Conservation (phyloP, 768 basidiomycete species). For the Mycena filopes region DNA sequence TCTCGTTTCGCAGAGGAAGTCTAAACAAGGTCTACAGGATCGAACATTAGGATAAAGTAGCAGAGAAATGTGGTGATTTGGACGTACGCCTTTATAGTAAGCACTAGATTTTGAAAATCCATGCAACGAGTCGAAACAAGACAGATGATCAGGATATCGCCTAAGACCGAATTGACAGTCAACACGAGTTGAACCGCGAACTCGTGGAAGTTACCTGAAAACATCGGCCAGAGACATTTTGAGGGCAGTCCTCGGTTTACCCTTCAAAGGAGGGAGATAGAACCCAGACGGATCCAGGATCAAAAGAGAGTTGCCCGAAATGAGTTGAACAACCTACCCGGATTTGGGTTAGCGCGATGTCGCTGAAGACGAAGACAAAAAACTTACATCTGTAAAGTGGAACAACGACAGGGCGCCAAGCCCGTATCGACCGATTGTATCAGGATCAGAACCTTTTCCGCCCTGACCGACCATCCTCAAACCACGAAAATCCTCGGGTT, state of each 20-base stretch:
- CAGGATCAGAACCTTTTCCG: conserved; percentile 35
- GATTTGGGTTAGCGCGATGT: neutral
- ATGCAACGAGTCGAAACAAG: conserved; percentile 26
- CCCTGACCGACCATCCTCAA: conserved; percentile 41
- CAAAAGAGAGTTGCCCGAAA: conserved; percentile 35
- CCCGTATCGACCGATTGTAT: conserved; percentile 44
- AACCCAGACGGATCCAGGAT: conserved; percentile 42
- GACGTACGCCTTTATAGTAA: conserved; percentile 21
- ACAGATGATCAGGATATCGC: conserved; percentile 31
- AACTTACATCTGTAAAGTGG: conserved; percentile 43
- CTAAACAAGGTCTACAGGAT: conserved; percentile 34
- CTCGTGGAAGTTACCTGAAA: neutral
- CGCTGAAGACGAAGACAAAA: no score
- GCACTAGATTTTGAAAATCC: conserved; percentile 27
- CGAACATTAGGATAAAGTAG: no score
- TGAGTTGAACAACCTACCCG: conserved; percentile 38
- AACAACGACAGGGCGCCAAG: conserved; percentile 42
- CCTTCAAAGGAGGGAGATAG: conserved; percentile 33
- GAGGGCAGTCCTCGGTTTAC: conserved; percentile 24
- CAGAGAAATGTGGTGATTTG: neutral
- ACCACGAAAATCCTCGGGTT: conserved; percentile 39
- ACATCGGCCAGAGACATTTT: conserved; percentile 15
- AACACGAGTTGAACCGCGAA: neutral
- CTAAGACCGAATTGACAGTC: neutral
- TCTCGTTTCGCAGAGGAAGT: conserved; percentile 30